Percentiles rank a stretch among this genome's conserved stretches.
phyloP scores from a whole-genome alignment of 2,329 filamentous ascomycete species.

The Cercospora canescens region DNA sequence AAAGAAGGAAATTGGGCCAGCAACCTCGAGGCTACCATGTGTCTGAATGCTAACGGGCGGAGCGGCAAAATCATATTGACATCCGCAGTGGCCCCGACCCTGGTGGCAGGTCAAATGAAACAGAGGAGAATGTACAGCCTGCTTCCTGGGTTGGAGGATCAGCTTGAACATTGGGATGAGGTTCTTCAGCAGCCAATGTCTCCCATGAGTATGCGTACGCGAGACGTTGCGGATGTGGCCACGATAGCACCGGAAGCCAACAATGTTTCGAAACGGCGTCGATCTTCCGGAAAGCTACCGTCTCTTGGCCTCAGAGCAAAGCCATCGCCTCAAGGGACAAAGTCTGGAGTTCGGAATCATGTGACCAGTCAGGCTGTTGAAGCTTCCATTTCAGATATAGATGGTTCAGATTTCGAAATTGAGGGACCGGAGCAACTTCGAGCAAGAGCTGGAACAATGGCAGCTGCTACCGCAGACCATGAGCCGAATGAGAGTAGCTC shows the following conservation, averaged over 20 bases:
- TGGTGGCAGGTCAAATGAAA: background rate
- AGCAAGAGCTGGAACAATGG: background rate
- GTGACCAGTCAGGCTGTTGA: background rate
- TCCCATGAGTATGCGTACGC: background rate
- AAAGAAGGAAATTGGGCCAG: slow-evolving; percentile 22
- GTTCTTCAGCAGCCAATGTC: slow-evolving; percentile 20
- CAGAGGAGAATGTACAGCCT: slow-evolving; percentile 20
- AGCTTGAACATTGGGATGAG: slow-evolving; percentile 29
- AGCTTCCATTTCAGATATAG: background rate
- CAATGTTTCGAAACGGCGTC: background rate
- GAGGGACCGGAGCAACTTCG: background rate
- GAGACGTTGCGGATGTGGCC: background rate
- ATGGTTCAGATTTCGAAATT: background rate
- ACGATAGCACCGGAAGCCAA: background rate
- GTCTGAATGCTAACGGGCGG: slow-evolving; percentile 12
- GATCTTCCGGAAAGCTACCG: background rate
- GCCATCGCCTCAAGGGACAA: background rate
- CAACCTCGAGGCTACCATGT: slow-evolving; percentile 19
- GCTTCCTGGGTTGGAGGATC: slow-evolving; percentile 21
- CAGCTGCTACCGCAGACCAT: background rate
- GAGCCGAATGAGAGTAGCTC: background rate
- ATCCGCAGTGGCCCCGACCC: background rate
- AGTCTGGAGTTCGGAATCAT: too few species aligned
- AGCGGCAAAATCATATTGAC: slow-evolving; percentile 4
- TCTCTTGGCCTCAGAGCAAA: background rate